A percentile compares a stretch with the other conserved stretches of the same genome.
These are phyloP conservation scores for Clavispora vitiphila DNA, from an alignment of 805 yeast genomes.

Conservation along the genomic window DNA sequence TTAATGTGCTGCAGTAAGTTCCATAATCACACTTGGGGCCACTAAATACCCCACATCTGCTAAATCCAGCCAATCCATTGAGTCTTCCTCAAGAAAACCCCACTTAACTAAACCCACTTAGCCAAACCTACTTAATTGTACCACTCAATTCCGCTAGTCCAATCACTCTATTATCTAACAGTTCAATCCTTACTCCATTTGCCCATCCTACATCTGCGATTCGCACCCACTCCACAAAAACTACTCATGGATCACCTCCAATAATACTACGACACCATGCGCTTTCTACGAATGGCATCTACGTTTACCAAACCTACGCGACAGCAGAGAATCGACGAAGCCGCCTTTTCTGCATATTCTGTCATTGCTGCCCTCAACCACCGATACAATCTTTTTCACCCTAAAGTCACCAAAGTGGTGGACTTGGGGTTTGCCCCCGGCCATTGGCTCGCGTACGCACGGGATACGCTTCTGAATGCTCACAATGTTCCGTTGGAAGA, in stretches of 20 bases:
- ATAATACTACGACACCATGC: background rate
- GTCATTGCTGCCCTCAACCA: constrained; percentile 26
- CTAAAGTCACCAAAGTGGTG: constrained; percentile 25
- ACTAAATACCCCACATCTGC: too few relatives aligned
- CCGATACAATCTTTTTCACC: constrained; percentile 23
- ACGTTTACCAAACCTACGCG: constrained; percentile 5
- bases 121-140: too few relatives aligned
- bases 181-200: too few relatives aligned
- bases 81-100: too few relatives aligned
- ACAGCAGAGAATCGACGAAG: constrained; percentile 20
- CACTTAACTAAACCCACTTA: too few relatives aligned
- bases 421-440: constrained; percentile 41
- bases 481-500: constrained; percentile 27
- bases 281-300: background rate
- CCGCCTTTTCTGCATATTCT: constrained; percentile 20
- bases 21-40: too few relatives aligned
- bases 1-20: too few relatives aligned
- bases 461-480: constrained; percentile 21
- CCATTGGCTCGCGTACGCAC: constrained; percentile 33
- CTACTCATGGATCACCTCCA: background rate
- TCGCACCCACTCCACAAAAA: background rate
- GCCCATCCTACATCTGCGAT: background rate
- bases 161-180: too few relatives aligned
- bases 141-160: too few relatives aligned
- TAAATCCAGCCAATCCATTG: too few relatives aligned